phyloP scores from a whole-genome alignment of 148 eudicot species.

The Tetragonia tetragonoides region DNA sequence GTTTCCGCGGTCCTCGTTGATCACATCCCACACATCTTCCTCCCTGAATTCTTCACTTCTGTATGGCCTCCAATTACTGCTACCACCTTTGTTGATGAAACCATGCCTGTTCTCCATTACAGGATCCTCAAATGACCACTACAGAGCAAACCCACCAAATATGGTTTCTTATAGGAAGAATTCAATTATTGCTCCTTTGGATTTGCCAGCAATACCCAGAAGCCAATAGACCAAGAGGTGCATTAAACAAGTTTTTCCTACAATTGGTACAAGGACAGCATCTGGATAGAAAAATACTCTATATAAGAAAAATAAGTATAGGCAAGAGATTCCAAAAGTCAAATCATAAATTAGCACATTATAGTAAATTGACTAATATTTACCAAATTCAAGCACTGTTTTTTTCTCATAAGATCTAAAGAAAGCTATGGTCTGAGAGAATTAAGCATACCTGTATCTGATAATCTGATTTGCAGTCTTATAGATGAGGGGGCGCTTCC shows the following conservation, averaged over 20 bases:
- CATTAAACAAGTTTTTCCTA: conserved; percentile 22
- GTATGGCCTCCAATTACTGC: conserved; percentile 24
- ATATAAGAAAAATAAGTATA: not conserved
- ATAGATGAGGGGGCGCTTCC: not conserved
- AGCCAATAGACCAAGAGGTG: conserved; percentile 15
- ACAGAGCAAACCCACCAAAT: not conserved
- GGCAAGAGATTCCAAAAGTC: conserved; percentile 17
- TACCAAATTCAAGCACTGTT: not conserved
- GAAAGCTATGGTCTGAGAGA: not conserved
- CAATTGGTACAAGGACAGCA: conserved; percentile 14
- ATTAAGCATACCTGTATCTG: conserved; percentile 17
- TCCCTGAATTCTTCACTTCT: conserved; percentile 63
- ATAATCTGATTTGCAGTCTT: conserved; percentile 4
- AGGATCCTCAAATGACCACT: not conserved
- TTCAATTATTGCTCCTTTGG: conserved; percentile 23
- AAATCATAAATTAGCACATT: not conserved
- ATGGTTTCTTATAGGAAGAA: not conserved
- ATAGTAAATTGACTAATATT: conserved; percentile 1
- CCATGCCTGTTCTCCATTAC: conserved; percentile 41
- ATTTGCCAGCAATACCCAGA: conserved; percentile 20
- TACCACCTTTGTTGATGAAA: not conserved
- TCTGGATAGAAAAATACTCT: conserved; percentile 11
- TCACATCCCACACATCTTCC: conserved; percentile 65
- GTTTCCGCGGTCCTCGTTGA: conserved; percentile 3
- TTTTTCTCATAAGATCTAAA: not conserved